Base-by-base conservation (phyloP, 257 asterid genomes). In the Salvia splendens region DNA sequence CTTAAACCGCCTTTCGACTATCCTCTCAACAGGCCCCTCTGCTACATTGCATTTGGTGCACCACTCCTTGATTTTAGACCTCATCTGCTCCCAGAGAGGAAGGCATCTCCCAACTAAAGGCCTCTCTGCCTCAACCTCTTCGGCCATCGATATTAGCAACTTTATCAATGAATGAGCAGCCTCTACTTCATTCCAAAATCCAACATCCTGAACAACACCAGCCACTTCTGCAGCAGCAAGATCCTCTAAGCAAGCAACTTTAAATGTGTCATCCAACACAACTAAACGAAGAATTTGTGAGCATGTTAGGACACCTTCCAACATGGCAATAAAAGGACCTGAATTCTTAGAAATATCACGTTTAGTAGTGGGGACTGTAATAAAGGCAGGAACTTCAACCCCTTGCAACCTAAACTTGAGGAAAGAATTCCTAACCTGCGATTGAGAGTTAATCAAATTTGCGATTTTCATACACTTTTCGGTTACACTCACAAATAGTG, bases 81-180 rank as follows among this genome's bases (percentile, higher is more conserved):
- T 76, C 66, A 91, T 35, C 47, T 84, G 91, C 66, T 86, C 85
- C 97, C 97, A 91, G 53, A 91, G 92, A 62, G 91, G 97, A 64
- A 90, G 89, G 43, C 97, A 88, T 45, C 83, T 89, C 70, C 95
- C 96, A 53, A 91, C 84, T 38, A 83, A 72, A 2, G 97, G 97
- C 71, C 88, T 86, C 45, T 91, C 91, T 4, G 79, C 72, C 80
- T 91, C 96, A 3, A 91, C 75, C 9, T 88, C 95, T 74, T 84
- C 82, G 35, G 86, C 86, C 89, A 91, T 84, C 28, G 62, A 81
- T 66, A 56, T 79, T 65, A 91, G 75, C 78, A 91, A 62, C 75
- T 84, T 86, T 69, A 83, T 76, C 2, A 91, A 75, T 1, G 96
- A 81, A 79, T 77, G 97, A 79, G 78, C 78, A 68, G 95, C 96